Percentiles rank a stretch among this genome's conserved stretches.
Conservation (phyloP, 768 basidiomycete genomes). For the Fomitopsis serialis region DNA sequence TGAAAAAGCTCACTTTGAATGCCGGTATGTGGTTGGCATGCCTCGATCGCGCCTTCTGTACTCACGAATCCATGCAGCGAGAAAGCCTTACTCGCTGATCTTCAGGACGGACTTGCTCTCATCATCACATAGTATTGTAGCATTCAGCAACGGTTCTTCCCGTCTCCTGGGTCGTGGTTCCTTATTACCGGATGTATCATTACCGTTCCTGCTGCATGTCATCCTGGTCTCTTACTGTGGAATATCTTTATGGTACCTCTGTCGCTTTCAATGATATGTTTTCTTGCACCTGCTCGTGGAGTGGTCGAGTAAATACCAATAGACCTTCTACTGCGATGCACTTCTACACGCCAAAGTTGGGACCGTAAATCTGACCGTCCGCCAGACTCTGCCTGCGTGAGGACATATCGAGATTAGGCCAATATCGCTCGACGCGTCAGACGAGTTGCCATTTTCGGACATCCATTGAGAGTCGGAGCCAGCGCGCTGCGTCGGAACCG, state of each 20-base stretch:
- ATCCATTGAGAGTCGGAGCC: not conserved
- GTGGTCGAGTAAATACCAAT: too few relatives aligned
- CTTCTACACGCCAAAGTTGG: too few relatives aligned
- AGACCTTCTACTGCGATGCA: too few relatives aligned
- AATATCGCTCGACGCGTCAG: not conserved
- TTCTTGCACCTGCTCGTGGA: too few relatives aligned
- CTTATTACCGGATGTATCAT: not conserved
- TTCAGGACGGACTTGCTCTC: conserved; percentile 47
- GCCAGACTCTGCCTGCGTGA: not conserved
- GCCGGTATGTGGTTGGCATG: conserved; percentile 31
- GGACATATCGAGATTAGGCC: not conserved
- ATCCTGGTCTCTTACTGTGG: not conserved
- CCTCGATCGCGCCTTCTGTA: too few relatives aligned
- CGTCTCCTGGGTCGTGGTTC: not conserved
- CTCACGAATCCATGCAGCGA: conserved; percentile 26
- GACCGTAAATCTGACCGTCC: too few relatives aligned
- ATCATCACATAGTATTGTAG: conserved; percentile 41
- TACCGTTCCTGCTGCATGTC: not conserved
- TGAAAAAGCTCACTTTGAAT: conserved; percentile 36
- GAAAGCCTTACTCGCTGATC: conserved; percentile 45
- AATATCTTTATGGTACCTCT: too few relatives aligned
- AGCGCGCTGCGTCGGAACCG: not conserved
- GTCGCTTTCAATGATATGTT: too few relatives aligned
- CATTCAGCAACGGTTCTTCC: too few relatives aligned
- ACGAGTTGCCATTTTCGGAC: not conserved